These are phyloP conservation scores for Termitomyces sp. DNA, from an alignment of 768 basidiomycete genomes.

Conservation along the genomic window DNA sequence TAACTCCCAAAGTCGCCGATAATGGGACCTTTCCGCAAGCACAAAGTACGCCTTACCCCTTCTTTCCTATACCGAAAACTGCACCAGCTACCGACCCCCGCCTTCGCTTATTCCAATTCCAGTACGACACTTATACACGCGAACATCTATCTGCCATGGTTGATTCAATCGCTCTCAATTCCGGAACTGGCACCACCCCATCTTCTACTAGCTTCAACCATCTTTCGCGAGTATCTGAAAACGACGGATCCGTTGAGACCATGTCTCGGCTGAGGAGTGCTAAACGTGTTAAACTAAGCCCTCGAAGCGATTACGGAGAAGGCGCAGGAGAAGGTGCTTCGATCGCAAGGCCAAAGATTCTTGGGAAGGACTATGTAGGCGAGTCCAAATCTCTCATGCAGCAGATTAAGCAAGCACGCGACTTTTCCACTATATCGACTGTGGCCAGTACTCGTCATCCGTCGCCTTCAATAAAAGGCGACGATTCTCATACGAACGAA, in stretches of 20 bases:
- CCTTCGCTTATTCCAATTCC: slow-evolving; percentile 84
- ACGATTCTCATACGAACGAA: slow-evolving; percentile 8
- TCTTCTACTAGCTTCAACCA: slow-evolving; percentile 42
- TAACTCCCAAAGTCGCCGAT: slow-evolving; percentile 22
- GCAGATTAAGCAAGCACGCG: slow-evolving; percentile 70
- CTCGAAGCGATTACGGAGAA: slow-evolving; percentile 52
- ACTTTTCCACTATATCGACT: slow-evolving; percentile 73
- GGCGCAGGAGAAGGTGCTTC: slow-evolving; percentile 41
- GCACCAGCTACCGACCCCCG: slow-evolving; percentile 61
- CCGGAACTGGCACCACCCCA: slow-evolving; percentile 40
- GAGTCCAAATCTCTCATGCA: slow-evolving; percentile 77
- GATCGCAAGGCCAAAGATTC: slow-evolving; percentile 42
- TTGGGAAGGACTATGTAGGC: slow-evolving; percentile 67
- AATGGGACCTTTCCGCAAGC: slow-evolving; percentile 41
- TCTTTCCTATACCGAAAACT: slow-evolving; percentile 20
- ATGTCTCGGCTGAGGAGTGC: slow-evolving; percentile 61
- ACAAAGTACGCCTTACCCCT: slow-evolving; percentile 54
- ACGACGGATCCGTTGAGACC: slow-evolving; percentile 31
- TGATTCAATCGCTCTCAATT: slow-evolving; percentile 86
- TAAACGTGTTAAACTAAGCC: slow-evolving; percentile 78
- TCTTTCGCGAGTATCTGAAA: slow-evolving; percentile 45
- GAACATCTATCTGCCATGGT: slow-evolving; percentile 93
- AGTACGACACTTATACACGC: slow-evolving; percentile 95
- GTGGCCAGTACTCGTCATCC: slow-evolving; percentile 37
- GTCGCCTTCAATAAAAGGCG: slow-evolving; percentile 10